phyloP scores from a whole-genome alignment of 345 rosid species.

The Syzygium oleosum region DNA sequence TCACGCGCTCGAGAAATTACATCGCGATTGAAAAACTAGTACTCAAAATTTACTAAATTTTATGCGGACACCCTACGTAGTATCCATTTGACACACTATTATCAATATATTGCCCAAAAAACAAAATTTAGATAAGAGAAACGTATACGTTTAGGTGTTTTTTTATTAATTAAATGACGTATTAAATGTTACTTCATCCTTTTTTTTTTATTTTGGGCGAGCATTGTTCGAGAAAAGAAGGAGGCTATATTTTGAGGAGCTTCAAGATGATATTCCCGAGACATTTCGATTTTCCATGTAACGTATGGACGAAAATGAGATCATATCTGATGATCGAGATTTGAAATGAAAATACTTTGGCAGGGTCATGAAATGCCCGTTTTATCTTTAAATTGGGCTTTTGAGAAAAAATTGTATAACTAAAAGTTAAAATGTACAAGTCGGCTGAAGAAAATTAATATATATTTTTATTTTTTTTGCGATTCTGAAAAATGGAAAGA shows the following conservation, averaged over 20 bases:
- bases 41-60: background rate
- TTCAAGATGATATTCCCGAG: accelerated
- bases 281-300: background rate
- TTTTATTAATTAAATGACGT: too few species aligned
- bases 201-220: background rate
- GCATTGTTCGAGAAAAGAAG: background rate
- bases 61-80: background rate
- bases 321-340: accelerated
- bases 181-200: background rate
- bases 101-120: too few species aligned
- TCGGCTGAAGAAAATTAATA: background rate
- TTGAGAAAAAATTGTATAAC: background rate
- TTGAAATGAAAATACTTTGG: background rate
- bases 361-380: accelerated
- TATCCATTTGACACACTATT: too few species aligned
- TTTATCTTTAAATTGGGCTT: background rate
- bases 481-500: background rate
- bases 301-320: background rate
- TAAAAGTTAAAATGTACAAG: background rate
- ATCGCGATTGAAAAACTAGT: background rate
- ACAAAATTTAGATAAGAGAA: background rate
- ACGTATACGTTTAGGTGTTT: too few species aligned
- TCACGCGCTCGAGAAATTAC: background rate
- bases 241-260: background rate
- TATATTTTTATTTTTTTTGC: background rate